Percentiles rank a stretch among this genome's conserved stretches.
Conservation (phyloP, 1,284 basidiomycete genomes). For the Sporisorium iseilematis-ciliati region DNA sequence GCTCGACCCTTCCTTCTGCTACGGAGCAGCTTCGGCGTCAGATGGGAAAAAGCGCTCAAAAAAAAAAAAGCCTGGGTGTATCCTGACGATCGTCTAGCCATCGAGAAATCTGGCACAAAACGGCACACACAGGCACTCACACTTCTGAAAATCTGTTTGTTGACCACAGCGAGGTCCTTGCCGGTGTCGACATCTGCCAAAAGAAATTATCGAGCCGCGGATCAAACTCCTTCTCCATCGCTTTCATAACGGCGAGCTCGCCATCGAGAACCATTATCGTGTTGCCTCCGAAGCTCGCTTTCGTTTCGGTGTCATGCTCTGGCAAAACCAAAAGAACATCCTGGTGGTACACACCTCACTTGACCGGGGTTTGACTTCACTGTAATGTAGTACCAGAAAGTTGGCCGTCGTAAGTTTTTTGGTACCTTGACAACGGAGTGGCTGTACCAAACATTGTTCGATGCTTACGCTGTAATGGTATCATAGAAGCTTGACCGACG, state of each 20-base stretch:
- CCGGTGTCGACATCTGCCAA: too few species aligned
- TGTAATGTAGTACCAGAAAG: too few species aligned
- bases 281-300: too few species aligned
- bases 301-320: too few species aligned
- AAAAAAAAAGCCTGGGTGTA: slow-evolving; percentile 9
- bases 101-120: background rate
- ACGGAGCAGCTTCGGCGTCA: slow-evolving; percentile 7
- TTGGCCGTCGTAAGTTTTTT: background rate
- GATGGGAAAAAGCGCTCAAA: background rate
- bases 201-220: background rate
- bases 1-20: background rate
- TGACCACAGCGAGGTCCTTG: background rate
- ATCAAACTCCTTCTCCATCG: background rate
- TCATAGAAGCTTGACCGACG: background rate
- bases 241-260: background rate
- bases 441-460: too few species aligned
- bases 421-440: background rate
- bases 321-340: too few species aligned
- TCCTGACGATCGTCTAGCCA: background rate
- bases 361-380: too few species aligned
- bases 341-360: too few species aligned
- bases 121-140: background rate
- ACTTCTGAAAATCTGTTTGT: slow-evolving; percentile 6
- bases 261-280: too few species aligned
- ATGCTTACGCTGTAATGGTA: too few species aligned